These are phyloP conservation scores for Candida piceae DNA, from an alignment of 805 yeast species.

Conservation along the genomic window DNA sequence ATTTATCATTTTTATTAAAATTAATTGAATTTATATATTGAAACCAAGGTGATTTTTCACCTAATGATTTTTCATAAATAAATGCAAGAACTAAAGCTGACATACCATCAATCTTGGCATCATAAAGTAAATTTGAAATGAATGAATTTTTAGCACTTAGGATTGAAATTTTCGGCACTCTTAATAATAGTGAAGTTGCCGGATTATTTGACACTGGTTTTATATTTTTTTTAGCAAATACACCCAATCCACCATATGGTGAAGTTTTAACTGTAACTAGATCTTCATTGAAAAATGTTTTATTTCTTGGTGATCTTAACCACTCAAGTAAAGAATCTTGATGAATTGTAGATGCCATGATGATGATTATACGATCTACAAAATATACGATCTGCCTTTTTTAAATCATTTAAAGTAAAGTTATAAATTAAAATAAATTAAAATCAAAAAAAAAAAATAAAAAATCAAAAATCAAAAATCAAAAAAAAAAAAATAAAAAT, in stretches of 20 bases:
- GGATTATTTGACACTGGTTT: slow-evolving; percentile 28
- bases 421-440: too few relatives aligned
- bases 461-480: too few relatives aligned
- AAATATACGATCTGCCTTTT: too few relatives aligned
- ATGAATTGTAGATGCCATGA: slow-evolving; percentile 29
- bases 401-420: too few relatives aligned
- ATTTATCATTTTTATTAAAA: slow-evolving; percentile 21
- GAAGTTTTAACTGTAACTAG: slow-evolving; percentile 43
- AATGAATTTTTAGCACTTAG: slow-evolving; percentile 54
- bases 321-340: slow-evolving; percentile 38
- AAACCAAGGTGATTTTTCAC: slow-evolving; percentile 75
- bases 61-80: slow-evolving; percentile 61
- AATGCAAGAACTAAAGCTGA: slow-evolving; percentile 62
- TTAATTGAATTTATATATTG: slow-evolving; percentile 55
- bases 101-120: slow-evolving; percentile 57
- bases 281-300: slow-evolving; percentile 50
- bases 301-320: slow-evolving; percentile 41
- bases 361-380: too few relatives aligned
- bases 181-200: slow-evolving; percentile 34
- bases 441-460: too few relatives aligned
- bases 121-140: slow-evolving; percentile 63
- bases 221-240: slow-evolving; percentile 49
- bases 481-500: too few relatives aligned
- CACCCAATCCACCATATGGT: slow-evolving; percentile 64
- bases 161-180: slow-evolving; percentile 58